Conservation (phyloP, 495 filamentous ascomycete species). For the Diplogelasinospora grovesii region DNA sequence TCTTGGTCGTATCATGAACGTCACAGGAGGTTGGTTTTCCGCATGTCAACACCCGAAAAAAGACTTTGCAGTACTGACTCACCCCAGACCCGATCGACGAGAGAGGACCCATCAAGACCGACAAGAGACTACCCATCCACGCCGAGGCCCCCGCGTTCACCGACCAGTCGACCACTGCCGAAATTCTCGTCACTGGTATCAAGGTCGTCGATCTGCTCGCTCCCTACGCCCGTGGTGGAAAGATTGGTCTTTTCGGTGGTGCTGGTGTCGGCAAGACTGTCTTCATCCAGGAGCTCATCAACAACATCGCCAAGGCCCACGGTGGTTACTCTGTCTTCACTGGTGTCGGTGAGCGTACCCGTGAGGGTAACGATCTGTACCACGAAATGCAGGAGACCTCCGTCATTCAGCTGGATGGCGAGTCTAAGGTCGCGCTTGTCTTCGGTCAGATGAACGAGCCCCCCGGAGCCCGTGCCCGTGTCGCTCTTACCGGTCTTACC, state of each 20-base stretch:
- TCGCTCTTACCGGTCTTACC: slow-evolving; percentile 87
- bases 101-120: slow-evolving; percentile 92
- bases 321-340: slow-evolving; percentile 99
- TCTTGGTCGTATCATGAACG: slow-evolving; percentile 99
- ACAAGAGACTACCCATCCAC: slow-evolving; percentile 85
- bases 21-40: too few relatives aligned
- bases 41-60: too few relatives aligned
- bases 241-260: slow-evolving; percentile 99
- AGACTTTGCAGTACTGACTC: too few relatives aligned
- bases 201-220: slow-evolving; percentile 99
- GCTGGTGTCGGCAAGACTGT: slow-evolving; percentile 99
- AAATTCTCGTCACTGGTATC: slow-evolving; percentile 98
- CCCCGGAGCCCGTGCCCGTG: slow-evolving; percentile 98
- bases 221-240: slow-evolving; percentile 99
- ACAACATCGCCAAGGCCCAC: slow-evolving; percentile 99
- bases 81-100: slow-evolving; percentile 99
- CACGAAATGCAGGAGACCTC: slow-evolving; percentile 99
- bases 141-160: slow-evolving; percentile 83
- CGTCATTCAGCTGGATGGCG: slow-evolving; percentile 98
- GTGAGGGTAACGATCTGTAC: slow-evolving; percentile 99
- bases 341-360: slow-evolving; percentile 99
- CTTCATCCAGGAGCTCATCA: slow-evolving; percentile 99
- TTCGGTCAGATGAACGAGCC: slow-evolving; percentile 99
- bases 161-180: slow-evolving; percentile 91
- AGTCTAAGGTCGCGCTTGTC: slow-evolving; percentile 98